These are phyloP conservation scores for Pugionium dolabratum DNA, from an alignment of 345 rosid genomes.

Conservation along the genomic window DNA sequence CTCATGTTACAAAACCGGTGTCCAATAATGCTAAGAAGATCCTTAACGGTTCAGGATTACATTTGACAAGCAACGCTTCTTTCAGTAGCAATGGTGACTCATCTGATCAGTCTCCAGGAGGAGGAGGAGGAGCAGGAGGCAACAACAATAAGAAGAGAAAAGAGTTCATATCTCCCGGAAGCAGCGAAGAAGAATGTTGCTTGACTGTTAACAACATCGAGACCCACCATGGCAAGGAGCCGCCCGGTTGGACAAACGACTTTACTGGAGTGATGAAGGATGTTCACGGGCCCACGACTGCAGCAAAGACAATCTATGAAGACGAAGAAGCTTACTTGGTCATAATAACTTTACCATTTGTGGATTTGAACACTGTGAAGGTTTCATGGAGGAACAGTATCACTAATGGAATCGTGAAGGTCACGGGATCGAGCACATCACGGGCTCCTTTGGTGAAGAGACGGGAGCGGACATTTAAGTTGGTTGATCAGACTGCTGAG, in stretches of 20 bases:
- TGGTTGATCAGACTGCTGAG: constrained; percentile 82
- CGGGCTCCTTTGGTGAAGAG: constrained; percentile 73
- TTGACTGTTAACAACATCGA: constrained; percentile 51
- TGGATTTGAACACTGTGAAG: constrained; percentile 86
- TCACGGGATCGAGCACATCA: constrained; percentile 82
- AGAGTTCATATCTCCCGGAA: constrained; percentile 71
- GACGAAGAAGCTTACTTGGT: constrained; percentile 80
- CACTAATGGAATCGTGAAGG: constrained; percentile 75
- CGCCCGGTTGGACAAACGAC: constrained; percentile 63
- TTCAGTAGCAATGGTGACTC: constrained; percentile 64
- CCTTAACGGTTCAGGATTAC: constrained; percentile 77
- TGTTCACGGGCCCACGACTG: constrained; percentile 82
- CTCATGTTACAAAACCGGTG: constrained; percentile 52
- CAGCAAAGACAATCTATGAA: constrained; percentile 88
- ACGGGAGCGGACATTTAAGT: constrained; percentile 82
- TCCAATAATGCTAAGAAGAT: constrained; percentile 59
- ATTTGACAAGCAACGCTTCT: constrained; percentile 71
- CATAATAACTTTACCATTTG: constrained; percentile 83
- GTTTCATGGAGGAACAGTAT: constrained; percentile 94
- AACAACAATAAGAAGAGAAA: constrained; percentile 59
- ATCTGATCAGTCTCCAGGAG: constrained; percentile 68
- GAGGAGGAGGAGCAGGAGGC: constrained; percentile 34
- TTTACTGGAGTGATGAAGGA: constrained; percentile 86
- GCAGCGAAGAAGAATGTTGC: constrained; percentile 65
- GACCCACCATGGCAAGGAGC: constrained; percentile 57